Base-by-base conservation (phyloP, 2,329 filamentous ascomycete genomes). In the Penicillium sp. region DNA sequence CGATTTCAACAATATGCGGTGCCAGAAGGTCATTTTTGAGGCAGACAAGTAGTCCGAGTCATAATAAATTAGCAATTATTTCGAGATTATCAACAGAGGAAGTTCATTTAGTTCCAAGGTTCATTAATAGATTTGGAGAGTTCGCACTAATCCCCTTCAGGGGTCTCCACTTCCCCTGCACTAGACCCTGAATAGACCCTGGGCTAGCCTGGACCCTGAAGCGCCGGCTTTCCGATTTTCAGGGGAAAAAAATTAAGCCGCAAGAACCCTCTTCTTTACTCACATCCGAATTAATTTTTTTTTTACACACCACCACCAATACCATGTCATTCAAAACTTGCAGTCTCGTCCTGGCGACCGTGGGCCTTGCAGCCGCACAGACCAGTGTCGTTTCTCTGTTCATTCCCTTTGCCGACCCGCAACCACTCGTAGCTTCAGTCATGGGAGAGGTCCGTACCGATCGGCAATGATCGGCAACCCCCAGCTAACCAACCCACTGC, bases 21-120 rank as follows among this genome's bases (percentile, higher is more conserved):
- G 81, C 11, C 87, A 90, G 64, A 90, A 91, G 77, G 85, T 91
- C 10, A 81, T 90, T 11, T 91, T 91, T 66, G 82, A 80, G 61
- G 72, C 69, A 1, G 55, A 56, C 27, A 61, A 83, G 80, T 63
- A 50, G n/a, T 39, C 11, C 29, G 9, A 19, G 16, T 19, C n/a
- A 39, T 19, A 2, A 9, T 7, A 19, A 19, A 39, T n/a, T 39
- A 39, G 35, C n/a, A 19, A 9, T n/a, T 4, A 39, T 2, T 9
- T 8, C 3, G 19, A n/a, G 4, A 39, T 37, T 8, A 5, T 35
- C 33, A 19, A 37, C n/a, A 19, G 19, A 19, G 19, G 11, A 33
- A 33, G 29, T 31, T 11, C 11, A 31, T 13, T 31, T 4, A 5
- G 31, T 4, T 6, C 13, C 31, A 33, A 33, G 14, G 31, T 13